Percentiles rank a stretch among this genome's conserved stretches.
Conservation (phyloP, 139 green algal genomes). For the Volvox reticuliferus region DNA sequence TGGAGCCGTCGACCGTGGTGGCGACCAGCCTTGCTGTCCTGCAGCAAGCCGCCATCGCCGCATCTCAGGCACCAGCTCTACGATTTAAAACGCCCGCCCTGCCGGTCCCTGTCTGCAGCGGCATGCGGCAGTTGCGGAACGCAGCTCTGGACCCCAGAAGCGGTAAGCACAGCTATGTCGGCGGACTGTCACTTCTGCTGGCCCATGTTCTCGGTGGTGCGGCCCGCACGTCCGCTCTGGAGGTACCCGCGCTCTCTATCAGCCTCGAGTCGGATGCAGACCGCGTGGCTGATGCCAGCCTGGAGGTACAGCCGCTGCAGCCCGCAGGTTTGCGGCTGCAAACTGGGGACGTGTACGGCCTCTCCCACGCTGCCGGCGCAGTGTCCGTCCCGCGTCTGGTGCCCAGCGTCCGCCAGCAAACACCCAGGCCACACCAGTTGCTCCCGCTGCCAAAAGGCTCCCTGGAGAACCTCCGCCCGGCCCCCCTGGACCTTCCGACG, state of each 20-base stretch:
- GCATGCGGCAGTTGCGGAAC: neutral
- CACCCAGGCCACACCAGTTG: conserved; percentile 36
- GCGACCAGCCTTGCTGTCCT: neutral
- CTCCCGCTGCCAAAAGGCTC: conserved; percentile 53
- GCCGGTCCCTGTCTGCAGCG: neutral
- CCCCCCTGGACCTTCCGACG: conserved; percentile 33
- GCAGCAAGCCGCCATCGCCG: conserved; percentile 17
- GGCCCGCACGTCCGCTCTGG: conserved; percentile 5
- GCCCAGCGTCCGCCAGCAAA: neutral
- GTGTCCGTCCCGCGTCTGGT: neutral
- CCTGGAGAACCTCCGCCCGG: conserved; percentile 39
- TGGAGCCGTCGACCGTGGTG: neutral
- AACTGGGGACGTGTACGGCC: conserved; percentile 46
- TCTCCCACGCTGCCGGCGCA: neutral
- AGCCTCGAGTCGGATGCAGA: neutral
- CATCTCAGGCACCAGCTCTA: neutral
- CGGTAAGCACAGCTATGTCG: neutral
- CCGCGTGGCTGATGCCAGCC: neutral
- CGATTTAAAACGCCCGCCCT: neutral
- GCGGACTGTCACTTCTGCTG: neutral
- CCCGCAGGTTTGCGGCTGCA: neutral
- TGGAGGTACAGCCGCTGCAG: neutral
- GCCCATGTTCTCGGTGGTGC: neutral
- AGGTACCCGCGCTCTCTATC: neutral
- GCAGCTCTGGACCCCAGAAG: neutral